These are phyloP conservation scores for Gamsiella multidivaricata DNA, from an alignment of 192 early-diverging fungal species.

Conservation along the genomic window DNA sequence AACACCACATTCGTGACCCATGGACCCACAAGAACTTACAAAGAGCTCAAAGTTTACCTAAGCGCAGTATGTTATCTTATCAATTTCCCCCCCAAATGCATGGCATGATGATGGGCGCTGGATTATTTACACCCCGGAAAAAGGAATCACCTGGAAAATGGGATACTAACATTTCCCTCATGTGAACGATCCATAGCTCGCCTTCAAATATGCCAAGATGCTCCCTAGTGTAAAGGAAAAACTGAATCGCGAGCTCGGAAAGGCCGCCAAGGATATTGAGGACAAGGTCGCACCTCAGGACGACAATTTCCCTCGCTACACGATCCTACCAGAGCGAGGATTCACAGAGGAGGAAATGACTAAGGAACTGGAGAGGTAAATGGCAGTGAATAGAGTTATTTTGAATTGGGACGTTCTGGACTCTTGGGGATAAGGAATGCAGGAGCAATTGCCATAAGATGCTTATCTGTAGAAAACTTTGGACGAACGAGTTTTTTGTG, in stretches of 20 bases:
- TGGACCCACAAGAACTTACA: conserved; percentile 63
- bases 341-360: conserved; percentile 70
- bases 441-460: no score
- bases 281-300: conserved; percentile 75
- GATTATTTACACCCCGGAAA: background rate
- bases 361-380: conserved; percentile 70
- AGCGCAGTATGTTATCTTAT: conserved; percentile 54
- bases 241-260: conserved; percentile 82
- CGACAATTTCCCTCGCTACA: conserved; percentile 71
- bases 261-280: conserved; percentile 83
- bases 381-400: no score
- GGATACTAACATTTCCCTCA: no score
- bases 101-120: background rate
- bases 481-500: no score
- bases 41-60: conserved; percentile 55
- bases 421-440: no score
- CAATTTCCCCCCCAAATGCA: background rate
- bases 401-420: no score
- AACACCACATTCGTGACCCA: conserved; percentile 63
- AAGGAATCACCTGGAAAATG: no score
- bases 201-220: conserved; percentile 60
- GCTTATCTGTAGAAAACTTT: no score
- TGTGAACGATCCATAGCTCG: conserved; percentile 33
- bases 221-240: conserved; percentile 67
- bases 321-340: conserved; percentile 72